These are phyloP conservation scores for Ascochyta pisi DNA, from an alignment of 2,329 filamentous ascomycete genomes.

Conservation along the genomic window DNA sequence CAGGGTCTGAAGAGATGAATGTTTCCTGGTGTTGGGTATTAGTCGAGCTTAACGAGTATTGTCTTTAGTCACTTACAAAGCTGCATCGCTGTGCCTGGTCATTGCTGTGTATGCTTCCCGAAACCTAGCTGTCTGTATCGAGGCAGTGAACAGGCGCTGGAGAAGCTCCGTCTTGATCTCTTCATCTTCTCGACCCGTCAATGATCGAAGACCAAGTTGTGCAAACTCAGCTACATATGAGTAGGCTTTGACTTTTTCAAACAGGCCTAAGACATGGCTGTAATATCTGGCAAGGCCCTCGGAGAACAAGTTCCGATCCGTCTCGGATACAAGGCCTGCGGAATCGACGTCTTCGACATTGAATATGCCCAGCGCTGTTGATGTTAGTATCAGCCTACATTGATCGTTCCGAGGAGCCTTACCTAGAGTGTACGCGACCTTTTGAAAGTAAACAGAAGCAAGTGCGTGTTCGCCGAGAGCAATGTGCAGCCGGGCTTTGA, in stretches of 20 bases:
- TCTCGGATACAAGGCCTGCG: conserved; percentile 70
- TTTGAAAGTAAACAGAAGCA: conserved; percentile 79
- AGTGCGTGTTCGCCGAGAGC: conserved; percentile 74
- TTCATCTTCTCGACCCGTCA: conserved; percentile 37
- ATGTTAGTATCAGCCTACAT: conserved; percentile 23
- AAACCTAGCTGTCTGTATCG: conserved; percentile 79
- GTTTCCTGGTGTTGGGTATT: conserved; percentile 56
- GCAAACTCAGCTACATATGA: conserved; percentile 87
- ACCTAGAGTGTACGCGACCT: conserved; percentile 83
- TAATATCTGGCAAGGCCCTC: conserved; percentile 84
- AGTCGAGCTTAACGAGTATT: conserved; percentile 6
- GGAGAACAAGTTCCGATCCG: conserved; percentile 72
- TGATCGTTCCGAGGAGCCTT: conserved; percentile 46
- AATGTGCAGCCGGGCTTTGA: conserved; percentile 81
- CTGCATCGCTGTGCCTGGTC: conserved; percentile 72
- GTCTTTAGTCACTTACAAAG: conserved; percentile 56
- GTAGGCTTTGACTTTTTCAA: conserved; percentile 77
- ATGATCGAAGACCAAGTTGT: conserved; percentile 65
- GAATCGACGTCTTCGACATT: conserved; percentile 51
- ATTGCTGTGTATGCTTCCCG: conserved; percentile 83
- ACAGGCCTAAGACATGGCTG: conserved; percentile 82
- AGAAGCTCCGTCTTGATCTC: conserved; percentile 63
- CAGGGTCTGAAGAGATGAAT: conserved; percentile 73
- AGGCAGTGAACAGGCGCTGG: conserved; percentile 82
- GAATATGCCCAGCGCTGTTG: conserved; percentile 43